Percentiles rank a stretch among this genome's conserved stretches.
These are phyloP conservation scores for Chlamydomonas sp. DNA, from an alignment of 139 green algal species.

Conservation along the genomic window DNA sequence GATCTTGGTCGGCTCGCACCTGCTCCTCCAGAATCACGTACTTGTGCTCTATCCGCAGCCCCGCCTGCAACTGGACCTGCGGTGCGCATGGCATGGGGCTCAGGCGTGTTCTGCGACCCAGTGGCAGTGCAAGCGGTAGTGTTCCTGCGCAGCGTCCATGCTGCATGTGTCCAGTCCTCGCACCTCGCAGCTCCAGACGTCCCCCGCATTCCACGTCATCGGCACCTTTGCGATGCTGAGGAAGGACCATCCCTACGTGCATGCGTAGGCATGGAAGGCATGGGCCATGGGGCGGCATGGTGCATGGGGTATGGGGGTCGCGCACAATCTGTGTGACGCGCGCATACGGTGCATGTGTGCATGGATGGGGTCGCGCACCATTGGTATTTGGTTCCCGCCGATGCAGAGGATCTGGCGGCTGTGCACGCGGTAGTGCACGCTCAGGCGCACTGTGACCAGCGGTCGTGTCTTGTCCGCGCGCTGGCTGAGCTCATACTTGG, in stretches of 20 bases:
- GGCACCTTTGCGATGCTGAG: constrained; percentile 86
- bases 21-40: constrained; percentile 92
- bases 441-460: constrained; percentile 60
- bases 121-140: neutral
- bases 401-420: constrained; percentile 86
- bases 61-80: constrained; percentile 74
- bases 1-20: constrained; percentile 30
- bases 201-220: constrained; percentile 74
- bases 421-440: constrained; percentile 78
- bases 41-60: constrained; percentile 85
- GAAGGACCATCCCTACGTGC: constrained; percentile 89
- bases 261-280: too few relatives aligned
- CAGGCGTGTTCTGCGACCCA: neutral
- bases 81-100: neutral
- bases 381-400: constrained; percentile 65
- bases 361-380: too few relatives aligned
- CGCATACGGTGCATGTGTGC: too few relatives aligned
- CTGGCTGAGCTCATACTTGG: constrained; percentile 24
- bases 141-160: neutral
- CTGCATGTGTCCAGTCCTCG: neutral
- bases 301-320: too few relatives aligned
- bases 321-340: too few relatives aligned
- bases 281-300: too few relatives aligned
- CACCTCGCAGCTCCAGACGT: constrained; percentile 81
- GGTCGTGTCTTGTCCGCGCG: constrained; percentile 36